phyloP scores from a whole-genome alignment of 2,329 filamentous ascomycete genomes.

The Neonectria hederae region DNA sequence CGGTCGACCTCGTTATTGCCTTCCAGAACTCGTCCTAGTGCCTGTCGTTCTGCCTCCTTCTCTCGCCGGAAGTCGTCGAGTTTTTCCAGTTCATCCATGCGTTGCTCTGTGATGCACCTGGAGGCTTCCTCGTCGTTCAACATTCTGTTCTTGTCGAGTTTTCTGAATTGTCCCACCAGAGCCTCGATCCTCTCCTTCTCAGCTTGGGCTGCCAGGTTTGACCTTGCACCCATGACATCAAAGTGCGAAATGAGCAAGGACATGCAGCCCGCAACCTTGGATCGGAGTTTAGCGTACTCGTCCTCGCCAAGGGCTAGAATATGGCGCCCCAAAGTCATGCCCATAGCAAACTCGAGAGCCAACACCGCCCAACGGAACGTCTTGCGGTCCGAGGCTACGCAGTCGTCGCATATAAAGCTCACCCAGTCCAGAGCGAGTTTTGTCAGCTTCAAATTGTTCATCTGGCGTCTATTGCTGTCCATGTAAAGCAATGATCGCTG shows the following conservation, averaged over 20 bases:
- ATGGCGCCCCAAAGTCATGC: conserved; percentile 93
- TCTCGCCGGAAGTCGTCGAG: conserved; percentile 83
- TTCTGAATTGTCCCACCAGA: conserved; percentile 77
- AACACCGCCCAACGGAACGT: conserved; percentile 98
- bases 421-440: conserved; percentile 96
- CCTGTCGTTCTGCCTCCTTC: conserved; percentile 84
- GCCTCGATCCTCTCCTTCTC: conserved; percentile 91
- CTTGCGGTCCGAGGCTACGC: conserved; percentile 90
- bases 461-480: conserved; percentile 92
- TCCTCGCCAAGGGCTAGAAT: conserved; percentile 90
- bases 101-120: conserved; percentile 77
- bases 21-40: conserved; percentile 89
- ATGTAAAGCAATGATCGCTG: conserved; percentile 94
- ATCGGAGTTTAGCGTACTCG: conserved; percentile 83
- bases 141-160: conserved; percentile 78
- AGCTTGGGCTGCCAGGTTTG: conserved; percentile 90
- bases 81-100: conserved; percentile 75
- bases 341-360: conserved; percentile 95
- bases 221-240: conserved; percentile 97
- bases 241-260: conserved; percentile 97
- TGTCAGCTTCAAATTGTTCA: conserved; percentile 97
- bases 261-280: conserved; percentile 97
- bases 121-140: conserved; percentile 87
- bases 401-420: conserved; percentile 97
- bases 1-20: conserved; percentile 95